Conservation (phyloP, 73 alveolate genomes). For the Vitrella brassicaformis region DNA sequence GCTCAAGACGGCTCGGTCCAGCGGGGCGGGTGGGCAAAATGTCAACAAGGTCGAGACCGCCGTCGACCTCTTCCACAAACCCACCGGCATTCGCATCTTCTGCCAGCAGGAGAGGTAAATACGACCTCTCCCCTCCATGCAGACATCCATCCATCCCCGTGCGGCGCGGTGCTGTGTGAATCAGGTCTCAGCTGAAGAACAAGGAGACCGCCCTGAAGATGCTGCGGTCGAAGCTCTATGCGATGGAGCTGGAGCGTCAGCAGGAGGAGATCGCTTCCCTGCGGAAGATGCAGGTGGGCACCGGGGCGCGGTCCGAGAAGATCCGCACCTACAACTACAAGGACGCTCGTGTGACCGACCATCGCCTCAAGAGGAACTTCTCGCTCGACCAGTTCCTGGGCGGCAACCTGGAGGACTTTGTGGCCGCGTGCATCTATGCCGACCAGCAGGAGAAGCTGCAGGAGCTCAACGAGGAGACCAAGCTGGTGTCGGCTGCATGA, state of each 20-base stretch:
- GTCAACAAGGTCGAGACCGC: not conserved
- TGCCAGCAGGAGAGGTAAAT: not conserved
- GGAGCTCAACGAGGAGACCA: too few relatives aligned
- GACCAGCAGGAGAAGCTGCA: too few relatives aligned
- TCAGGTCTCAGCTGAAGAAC: not conserved
- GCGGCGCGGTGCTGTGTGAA: not conserved
- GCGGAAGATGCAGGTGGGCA: not conserved
- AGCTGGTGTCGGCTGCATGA: too few relatives aligned
- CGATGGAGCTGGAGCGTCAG: not conserved
- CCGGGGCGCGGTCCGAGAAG: not conserved
- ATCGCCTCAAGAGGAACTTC: not conserved
- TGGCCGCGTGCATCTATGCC: too few relatives aligned
- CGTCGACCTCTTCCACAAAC: not conserved
- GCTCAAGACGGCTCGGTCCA: not conserved
- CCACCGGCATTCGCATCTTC: not conserved
- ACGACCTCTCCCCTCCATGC: too few relatives aligned
- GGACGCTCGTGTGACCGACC: not conserved
- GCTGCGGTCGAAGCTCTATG: not conserved
- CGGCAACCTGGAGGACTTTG: too few relatives aligned
- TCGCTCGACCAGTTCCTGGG: not conserved
- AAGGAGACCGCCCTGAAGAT: not conserved
- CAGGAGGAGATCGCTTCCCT: not conserved
- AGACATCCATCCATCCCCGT: too few relatives aligned
- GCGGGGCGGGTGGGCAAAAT: not conserved
- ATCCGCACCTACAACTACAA: not conserved